phyloP scores from a whole-genome alignment of 768 basidiomycete genomes.

The Trametes villosa region DNA sequence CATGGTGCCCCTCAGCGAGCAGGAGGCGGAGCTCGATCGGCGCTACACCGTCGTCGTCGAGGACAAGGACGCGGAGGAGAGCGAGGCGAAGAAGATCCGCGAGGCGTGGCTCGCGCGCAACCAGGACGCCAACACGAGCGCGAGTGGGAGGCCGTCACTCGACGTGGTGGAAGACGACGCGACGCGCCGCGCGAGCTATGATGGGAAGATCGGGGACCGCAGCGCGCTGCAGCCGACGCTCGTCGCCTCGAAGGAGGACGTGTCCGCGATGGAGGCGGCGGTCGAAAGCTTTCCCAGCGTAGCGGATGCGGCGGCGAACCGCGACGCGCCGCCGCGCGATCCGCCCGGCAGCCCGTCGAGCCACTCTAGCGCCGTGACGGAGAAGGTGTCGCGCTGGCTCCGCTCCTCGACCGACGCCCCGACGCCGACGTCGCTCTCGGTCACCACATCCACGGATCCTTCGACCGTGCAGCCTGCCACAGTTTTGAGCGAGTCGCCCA shows the following conservation, averaged over 20 bases:
- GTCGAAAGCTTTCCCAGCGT: conserved; percentile 13
- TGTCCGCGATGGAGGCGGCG: not conserved
- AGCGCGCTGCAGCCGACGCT: conserved; percentile 10
- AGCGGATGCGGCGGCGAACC: not conserved
- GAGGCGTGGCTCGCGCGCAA: conserved; percentile 27
- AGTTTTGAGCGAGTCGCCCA: too few species aligned
- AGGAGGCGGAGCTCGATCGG: conserved; percentile 26
- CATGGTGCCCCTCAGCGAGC: conserved; percentile 27
- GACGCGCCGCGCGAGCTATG: conserved; percentile 10
- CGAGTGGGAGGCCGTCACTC: not conserved
- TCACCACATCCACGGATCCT: not conserved
- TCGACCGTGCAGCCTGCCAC: too few species aligned
- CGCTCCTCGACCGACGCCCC: conserved; percentile 15
- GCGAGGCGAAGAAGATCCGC: conserved; percentile 23
- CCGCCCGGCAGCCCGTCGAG: conserved; percentile 2
- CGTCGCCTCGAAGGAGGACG: not conserved
- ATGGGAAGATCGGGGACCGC: conserved; percentile 5
- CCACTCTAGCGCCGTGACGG: conserved; percentile 18
- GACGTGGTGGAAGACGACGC: conserved; percentile 2
- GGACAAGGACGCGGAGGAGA: not conserved
- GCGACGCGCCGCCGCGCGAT: not conserved
- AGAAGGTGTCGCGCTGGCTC: conserved; percentile 24
- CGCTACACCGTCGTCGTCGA: conserved; percentile 21
- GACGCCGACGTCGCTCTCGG: not conserved
- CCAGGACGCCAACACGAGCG: not conserved